phyloP scores from a whole-genome alignment of 371 early-diverging fungal genomes.

The Dinochytrium kinnereticum region DNA sequence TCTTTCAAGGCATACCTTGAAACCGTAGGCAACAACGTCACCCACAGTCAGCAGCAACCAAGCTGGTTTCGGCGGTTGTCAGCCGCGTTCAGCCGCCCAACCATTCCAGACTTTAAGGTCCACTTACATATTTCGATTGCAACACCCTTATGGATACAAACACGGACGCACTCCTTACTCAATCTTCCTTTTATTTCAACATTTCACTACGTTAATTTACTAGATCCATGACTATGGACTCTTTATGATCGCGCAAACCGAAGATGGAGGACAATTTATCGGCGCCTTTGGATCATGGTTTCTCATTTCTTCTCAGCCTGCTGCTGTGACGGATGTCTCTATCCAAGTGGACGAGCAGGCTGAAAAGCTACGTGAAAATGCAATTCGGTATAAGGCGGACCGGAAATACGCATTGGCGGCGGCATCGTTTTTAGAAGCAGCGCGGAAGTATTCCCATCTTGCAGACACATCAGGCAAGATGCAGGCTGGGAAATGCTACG shows the following conservation, averaged over 20 bases:
- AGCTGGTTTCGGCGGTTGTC: neutral
- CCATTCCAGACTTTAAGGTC: constrained; percentile 6
- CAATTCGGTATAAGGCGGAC: neutral
- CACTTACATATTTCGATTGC: no score
- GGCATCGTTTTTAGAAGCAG: neutral
- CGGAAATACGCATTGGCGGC: constrained; percentile 7
- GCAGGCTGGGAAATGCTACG: constrained; percentile 8
- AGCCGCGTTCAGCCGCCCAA: neutral
- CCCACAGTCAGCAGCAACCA: neutral
- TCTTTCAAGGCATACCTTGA: neutral
- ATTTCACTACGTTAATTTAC: neutral
- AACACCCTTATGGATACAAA: neutral
- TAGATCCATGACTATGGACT: neutral
- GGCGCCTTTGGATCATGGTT: constrained; percentile 13
- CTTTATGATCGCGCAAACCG: neutral
- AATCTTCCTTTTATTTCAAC: neutral
- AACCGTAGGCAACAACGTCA: neutral
- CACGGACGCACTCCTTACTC: neutral
- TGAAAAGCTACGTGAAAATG: constrained; percentile 7
- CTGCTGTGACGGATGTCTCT: neutral
- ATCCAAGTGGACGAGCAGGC: neutral
- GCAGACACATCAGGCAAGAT: neutral
- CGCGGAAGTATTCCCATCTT: neutral
- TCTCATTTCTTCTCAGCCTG: neutral
- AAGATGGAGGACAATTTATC: constrained; percentile 6